Evolutionary conservation across 2,329 filamentous ascomycete genomes (phyloP).

Genomic region (Hypomyces rosellus): DNA sequence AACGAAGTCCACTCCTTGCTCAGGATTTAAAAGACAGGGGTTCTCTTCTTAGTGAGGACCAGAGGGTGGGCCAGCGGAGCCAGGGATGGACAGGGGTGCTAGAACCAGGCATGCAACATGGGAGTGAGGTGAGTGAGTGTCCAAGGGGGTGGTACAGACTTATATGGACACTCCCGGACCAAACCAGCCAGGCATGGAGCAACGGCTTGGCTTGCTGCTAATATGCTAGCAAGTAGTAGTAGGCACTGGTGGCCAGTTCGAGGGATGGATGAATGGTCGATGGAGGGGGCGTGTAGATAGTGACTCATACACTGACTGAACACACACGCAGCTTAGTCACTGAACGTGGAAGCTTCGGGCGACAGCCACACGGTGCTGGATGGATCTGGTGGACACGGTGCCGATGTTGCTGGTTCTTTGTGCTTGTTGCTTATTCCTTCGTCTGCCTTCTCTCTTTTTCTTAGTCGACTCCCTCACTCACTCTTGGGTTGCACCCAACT

Average conservation of each 20-base stretch:
- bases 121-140: constrained; percentile 10
- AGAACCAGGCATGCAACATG: constrained; percentile 20
- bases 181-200: constrained; percentile 1
- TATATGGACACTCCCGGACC: neutral
- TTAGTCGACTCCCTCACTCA: too few relatives aligned
- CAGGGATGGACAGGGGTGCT: constrained; percentile 15
- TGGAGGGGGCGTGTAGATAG: constrained; percentile 5
- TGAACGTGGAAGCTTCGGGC: constrained; percentile 14
- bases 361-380: constrained; percentile 17
- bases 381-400: constrained; percentile 6
- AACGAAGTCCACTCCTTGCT: neutral
- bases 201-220: too few relatives aligned
- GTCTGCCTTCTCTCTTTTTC: neutral
- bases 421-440: neutral
- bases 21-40: constrained; percentile 14
- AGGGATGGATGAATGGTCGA: too few relatives aligned
- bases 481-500: too few relatives aligned
- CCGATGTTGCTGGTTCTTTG: constrained; percentile 2
- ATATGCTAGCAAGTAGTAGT: too few relatives aligned
- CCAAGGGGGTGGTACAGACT: neutral
- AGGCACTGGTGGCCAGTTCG: too few relatives aligned
- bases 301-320: neutral
- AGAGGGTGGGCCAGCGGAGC: constrained; percentile 3
- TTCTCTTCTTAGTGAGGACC: neutral
- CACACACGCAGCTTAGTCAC: constrained; percentile 7